These are phyloP conservation scores for Cucumis cinereus DNA, from an alignment of 306 rosid species.

Conservation along the genomic window DNA sequence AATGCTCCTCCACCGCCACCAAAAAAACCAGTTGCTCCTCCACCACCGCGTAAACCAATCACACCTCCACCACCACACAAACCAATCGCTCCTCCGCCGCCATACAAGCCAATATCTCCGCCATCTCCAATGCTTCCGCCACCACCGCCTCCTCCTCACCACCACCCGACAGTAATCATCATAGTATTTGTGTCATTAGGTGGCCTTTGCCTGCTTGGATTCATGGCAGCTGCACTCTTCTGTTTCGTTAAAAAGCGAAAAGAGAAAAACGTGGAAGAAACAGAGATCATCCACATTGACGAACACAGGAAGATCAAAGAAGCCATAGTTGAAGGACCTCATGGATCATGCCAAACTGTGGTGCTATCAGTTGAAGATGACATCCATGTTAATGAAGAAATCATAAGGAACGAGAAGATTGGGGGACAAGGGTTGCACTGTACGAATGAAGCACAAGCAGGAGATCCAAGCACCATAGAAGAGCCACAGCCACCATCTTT, in stretches of 20 bases:
- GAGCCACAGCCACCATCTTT: constrained; percentile 11
- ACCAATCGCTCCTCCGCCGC: constrained; percentile 18
- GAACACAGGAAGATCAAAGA: constrained; percentile 45
- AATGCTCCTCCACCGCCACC: constrained; percentile 18
- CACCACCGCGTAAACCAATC: constrained; percentile 12
- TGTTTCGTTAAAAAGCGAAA: constrained; percentile 38
- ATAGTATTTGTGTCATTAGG: constrained; percentile 44
- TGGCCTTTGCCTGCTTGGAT: constrained; percentile 34
- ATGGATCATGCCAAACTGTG: constrained; percentile 25
- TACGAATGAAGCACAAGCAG: constrained; percentile 12
- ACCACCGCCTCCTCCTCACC: constrained; percentile 40
- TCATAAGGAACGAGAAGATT: constrained; percentile 21
- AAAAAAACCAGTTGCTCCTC: constrained; percentile 13
- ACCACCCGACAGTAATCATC: constrained; percentile 40
- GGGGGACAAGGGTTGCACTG: constrained; percentile 24
- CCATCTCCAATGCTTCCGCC: constrained; percentile 42
- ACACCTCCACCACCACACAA: constrained; percentile 12
- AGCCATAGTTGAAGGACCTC: constrained; percentile 42
- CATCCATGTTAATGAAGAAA: constrained; percentile 35
- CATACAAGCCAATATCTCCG: constrained; percentile 15
- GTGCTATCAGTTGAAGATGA: constrained; percentile 55
- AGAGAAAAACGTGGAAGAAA: constrained; percentile 32
- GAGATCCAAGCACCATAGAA: constrained; percentile 12
- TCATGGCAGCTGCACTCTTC: constrained; percentile 46
- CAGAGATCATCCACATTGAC: constrained; percentile 37